These are phyloP conservation scores for Isatis lusitanica DNA, from an alignment of 441 rosid species.

Conservation along the genomic window DNA sequence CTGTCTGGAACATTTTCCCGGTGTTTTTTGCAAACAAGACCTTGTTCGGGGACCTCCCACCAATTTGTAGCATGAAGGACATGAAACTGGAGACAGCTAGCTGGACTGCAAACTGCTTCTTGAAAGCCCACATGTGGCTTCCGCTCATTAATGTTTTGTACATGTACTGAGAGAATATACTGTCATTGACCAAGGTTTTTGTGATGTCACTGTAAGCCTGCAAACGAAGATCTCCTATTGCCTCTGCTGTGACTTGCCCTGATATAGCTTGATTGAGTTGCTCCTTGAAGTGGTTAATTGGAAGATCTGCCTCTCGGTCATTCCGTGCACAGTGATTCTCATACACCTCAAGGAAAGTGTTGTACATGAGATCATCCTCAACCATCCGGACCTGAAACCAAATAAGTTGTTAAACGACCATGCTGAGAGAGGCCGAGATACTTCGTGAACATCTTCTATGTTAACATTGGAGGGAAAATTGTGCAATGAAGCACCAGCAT, in stretches of 20 bases:
- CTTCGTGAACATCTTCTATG: neutral
- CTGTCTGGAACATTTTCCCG: slow-evolving; percentile 94
- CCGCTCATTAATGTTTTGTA: slow-evolving; percentile 85
- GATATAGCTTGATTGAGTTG: slow-evolving; percentile 92
- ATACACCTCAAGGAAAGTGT: slow-evolving; percentile 96
- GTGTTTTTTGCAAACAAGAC: slow-evolving; percentile 97
- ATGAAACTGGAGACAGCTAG: slow-evolving; percentile 97
- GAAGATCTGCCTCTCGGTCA: slow-evolving; percentile 91
- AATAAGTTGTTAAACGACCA: neutral
- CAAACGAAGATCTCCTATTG: slow-evolving; percentile 90
- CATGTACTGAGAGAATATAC: slow-evolving; percentile 95
- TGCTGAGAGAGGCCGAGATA: neutral
- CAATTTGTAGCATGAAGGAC: slow-evolving; percentile 98
- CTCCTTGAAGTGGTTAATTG: slow-evolving; percentile 90
- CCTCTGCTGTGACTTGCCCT: slow-evolving; percentile 86
- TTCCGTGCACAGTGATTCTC: slow-evolving; percentile 96
- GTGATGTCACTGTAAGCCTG: slow-evolving; percentile 89
- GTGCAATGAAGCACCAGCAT: neutral
- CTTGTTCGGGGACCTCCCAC: slow-evolving; percentile 98
- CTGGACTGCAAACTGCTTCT: slow-evolving; percentile 95
- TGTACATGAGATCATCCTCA: slow-evolving; percentile 98
- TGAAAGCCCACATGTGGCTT: slow-evolving; percentile 97
- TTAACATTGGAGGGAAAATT: neutral
- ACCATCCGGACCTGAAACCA: slow-evolving; percentile 94
- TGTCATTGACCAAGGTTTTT: slow-evolving; percentile 65